Percentiles rank a stretch among this genome's conserved stretches.
Evolutionary conservation across 2,329 filamentous ascomycete genomes (phyloP).

Genomic region (Lachnellula suecica): DNA sequence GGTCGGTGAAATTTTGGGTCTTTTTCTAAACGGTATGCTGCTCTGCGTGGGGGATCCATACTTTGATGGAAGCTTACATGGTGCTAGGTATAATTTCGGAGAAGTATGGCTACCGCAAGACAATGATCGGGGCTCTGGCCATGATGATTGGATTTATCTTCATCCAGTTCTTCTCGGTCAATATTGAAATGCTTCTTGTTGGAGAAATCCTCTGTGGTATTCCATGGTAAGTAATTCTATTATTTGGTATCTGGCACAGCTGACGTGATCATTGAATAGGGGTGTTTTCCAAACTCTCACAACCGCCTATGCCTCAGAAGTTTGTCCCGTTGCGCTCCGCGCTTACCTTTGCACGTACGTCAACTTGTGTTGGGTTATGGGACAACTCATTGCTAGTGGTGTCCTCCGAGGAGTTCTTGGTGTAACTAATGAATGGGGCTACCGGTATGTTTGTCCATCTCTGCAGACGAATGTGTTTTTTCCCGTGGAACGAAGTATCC

Average conservation of each 20-base stretch:
- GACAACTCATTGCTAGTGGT: conserved; percentile 47
- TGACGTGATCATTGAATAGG: conserved; percentile 22
- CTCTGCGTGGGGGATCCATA: too few species aligned
- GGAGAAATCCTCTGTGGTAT: conserved; percentile 48
- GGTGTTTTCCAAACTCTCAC: conserved; percentile 39
- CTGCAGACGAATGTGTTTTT: too few species aligned
- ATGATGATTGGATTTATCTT: conserved; percentile 44
- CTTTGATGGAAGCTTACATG: too few species aligned
- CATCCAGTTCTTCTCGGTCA: conserved; percentile 48
- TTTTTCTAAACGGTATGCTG: conserved; percentile 46
- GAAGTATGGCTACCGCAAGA: conserved; percentile 41
- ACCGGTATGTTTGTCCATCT: conserved; percentile 38
- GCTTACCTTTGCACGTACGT: conserved; percentile 43
- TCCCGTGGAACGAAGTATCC: neutral
- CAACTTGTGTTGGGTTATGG: conserved; percentile 53
- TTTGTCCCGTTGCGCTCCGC: conserved; percentile 31
- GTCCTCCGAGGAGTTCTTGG: conserved; percentile 43
- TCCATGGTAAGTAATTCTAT: conserved; percentile 41
- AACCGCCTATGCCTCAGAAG: conserved; percentile 37
- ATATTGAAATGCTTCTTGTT: conserved; percentile 43
- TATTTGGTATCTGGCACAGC: conserved; percentile 21
- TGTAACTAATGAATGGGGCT: conserved; percentile 44
- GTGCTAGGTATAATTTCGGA: too few species aligned
- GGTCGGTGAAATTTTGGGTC: conserved; percentile 41
- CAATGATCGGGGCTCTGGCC: conserved; percentile 42